These are phyloP conservation scores for Triticum dicoccoides DNA, from an alignment of 176 grass and related monocot genomes.

Conservation along the genomic window DNA sequence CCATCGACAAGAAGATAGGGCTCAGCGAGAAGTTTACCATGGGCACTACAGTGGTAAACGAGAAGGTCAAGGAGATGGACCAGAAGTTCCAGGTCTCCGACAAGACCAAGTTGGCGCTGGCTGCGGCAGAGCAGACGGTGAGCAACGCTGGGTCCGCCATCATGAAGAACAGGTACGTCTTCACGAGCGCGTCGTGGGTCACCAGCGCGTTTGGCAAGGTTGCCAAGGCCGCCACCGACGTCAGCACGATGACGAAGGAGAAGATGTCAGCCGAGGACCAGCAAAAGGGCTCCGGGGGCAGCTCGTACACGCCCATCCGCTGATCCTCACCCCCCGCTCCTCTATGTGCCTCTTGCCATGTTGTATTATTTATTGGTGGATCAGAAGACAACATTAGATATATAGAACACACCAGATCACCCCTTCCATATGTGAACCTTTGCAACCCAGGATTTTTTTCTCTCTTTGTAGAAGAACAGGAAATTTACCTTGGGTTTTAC, in stretches of 20 bases:
- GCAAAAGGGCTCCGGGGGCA: conserved; percentile 37
- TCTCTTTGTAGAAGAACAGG: conserved; percentile 15
- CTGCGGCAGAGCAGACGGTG: conserved; percentile 71
- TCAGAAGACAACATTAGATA: conserved; percentile 29
- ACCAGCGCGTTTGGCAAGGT: conserved; percentile 66
- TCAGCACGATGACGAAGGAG: conserved; percentile 83
- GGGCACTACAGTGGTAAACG: conserved; percentile 61
- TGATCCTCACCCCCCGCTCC: neutral
- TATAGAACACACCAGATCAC: conserved; percentile 30
- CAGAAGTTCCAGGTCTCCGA: conserved; percentile 81
- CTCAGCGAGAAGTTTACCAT: conserved; percentile 74
- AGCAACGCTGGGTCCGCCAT: conserved; percentile 70
- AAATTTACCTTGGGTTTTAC: conserved; percentile 14
- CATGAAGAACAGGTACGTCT: conserved; percentile 93
- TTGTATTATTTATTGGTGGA: conserved; percentile 27
- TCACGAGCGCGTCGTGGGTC: conserved; percentile 67
- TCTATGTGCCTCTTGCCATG: neutral
- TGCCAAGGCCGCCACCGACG: conserved; percentile 58
- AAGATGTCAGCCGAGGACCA: conserved; percentile 70
- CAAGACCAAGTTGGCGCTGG: conserved; percentile 64
- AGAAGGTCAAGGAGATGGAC: conserved; percentile 82
- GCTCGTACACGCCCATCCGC: conserved; percentile 41
- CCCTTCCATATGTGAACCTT: conserved; percentile 14
- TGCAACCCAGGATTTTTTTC: neutral
- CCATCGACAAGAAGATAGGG: conserved; percentile 84